A percentile compares a stretch with the other conserved stretches of the same genome.
phyloP scores from a whole-genome alignment of 768 basidiomycete genomes.

The Trametes elegans region DNA sequence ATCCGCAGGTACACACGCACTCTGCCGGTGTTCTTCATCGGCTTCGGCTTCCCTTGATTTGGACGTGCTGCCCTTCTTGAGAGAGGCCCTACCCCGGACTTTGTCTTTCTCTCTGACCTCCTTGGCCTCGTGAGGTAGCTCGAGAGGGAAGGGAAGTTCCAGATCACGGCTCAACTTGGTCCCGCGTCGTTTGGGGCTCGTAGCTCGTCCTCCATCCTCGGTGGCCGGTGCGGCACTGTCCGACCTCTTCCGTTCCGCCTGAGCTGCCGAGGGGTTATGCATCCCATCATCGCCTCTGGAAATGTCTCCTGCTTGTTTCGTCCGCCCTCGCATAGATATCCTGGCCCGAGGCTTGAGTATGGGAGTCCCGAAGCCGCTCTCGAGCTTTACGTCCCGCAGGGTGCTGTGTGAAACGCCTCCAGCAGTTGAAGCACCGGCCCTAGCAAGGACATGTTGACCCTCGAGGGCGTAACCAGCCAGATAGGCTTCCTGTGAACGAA shows the following conservation, averaged over 20 bases:
- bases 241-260: neutral
- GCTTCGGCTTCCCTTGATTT: neutral
- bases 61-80: neutral
- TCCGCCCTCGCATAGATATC: neutral
- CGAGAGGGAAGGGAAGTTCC: too few species aligned
- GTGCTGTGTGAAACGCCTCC: too few species aligned
- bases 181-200: too few species aligned
- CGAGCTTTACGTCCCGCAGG: neutral
- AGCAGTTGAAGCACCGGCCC: neutral
- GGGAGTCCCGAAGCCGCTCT: slow-evolving; percentile 17
- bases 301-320: neutral
- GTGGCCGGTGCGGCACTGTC: too few species aligned
- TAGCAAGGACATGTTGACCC: slow-evolving; percentile 19
- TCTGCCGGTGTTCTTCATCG: slow-evolving; percentile 1
- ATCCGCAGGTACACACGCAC: neutral
- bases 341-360: slow-evolving; percentile 19
- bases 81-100: neutral
- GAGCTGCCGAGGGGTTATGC: neutral
- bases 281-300: neutral
- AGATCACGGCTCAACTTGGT: too few species aligned
- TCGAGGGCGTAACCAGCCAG: slow-evolving; percentile 43
- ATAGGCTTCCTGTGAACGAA: slow-evolving; percentile 48
- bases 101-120: neutral
- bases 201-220: too few species aligned
- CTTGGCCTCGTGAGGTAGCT: too few species aligned